Base-by-base conservation (phyloP, 768 basidiomycete species). In the Leccinum obscurum region DNA sequence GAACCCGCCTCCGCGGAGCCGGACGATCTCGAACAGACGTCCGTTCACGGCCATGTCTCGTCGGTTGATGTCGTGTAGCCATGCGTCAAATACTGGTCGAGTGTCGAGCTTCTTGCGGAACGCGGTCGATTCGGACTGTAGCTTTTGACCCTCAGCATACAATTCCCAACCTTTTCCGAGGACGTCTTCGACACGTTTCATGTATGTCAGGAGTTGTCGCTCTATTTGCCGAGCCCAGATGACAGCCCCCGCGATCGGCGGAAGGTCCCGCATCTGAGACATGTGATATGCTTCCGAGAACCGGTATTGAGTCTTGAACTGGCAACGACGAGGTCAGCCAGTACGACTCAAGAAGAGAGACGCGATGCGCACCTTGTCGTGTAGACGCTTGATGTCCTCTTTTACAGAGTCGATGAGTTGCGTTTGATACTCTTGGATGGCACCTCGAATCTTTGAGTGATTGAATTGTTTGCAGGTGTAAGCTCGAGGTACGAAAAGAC, bases 181-280 rank as follows among this genome's bases (percentile, higher is more conserved):
- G 3, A 99, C 97, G 72, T 98, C 96, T 70, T 98, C 97, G 54
- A 98, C 96, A 15, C 96, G 90, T 73, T 95, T 96, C 96, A 99
- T 99, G 79, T 98, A 98, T 1, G 93, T 88, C 59, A 90, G 81
- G 3, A 99, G 85, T 70, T 99, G 97, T 4, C 95, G 87, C 68
- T 98, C 96, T 62, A 99, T 99, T 78, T 98, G 97, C n/a, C 90
- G 84, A 0, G 97, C 96, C 97, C 97, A 99, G 67, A 96, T 93
- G 73, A 98, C 97, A 17, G 97, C 93, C 28, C 95, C 93, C 1
- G 97, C 93, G 56, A 99, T 97, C n/a, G 95, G 94, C 2, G 96
- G 96, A 10, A 98, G 81, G 73, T 99, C 97, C 26, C 97, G 93
- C 87, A 98, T 93, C 74, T 97, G 95, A 0, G 95, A 90, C 96